Conservation (phyloP, 805 yeast species). For the Wickerhamomyces bisporus region DNA sequence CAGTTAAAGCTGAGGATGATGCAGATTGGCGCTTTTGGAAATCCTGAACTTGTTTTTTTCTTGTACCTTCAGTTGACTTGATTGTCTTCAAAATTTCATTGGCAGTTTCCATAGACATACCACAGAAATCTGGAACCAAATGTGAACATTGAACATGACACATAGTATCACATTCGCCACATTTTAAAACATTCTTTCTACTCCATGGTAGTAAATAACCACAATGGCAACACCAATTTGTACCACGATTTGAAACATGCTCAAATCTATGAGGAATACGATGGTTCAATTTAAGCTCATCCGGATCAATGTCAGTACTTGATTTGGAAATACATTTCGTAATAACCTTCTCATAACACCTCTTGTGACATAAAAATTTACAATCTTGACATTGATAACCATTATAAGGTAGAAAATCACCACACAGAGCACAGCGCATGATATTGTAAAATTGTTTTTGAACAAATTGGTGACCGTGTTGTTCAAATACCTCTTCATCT, state of each 20-base stretch:
- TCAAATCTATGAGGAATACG: conserved; percentile 96
- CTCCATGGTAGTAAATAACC: conserved; percentile 97
- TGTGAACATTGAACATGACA: conserved; percentile 92
- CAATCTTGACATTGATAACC: conserved; percentile 87
- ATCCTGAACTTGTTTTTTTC: conserved; percentile 20
- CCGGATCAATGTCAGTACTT: conserved; percentile 61
- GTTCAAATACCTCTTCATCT: conserved; percentile 83
- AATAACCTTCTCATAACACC: conserved; percentile 74
- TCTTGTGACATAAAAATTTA: conserved; percentile 72
- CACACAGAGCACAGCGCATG: conserved; percentile 97
- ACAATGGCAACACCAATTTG: conserved; percentile 99
- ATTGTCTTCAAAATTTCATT: conserved; percentile 82
- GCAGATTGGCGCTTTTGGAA: conserved; percentile 14
- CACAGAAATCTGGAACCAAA: conserved; percentile 96
- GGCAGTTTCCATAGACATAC: conserved; percentile 97
- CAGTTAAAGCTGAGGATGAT: conserved; percentile 11
- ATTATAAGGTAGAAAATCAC: conserved; percentile 85
- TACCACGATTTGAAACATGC: conserved; percentile 86
- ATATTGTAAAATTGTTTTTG: conserved; percentile 93
- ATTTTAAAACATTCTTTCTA: conserved; percentile 83
- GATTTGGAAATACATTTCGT: conserved; percentile 80
- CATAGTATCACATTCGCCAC: conserved; percentile 91
- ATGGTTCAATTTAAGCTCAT: conserved; percentile 82
- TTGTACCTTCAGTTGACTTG: conserved; percentile 54
- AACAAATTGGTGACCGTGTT: conserved; percentile 95